Evolutionary conservation across 164 flowering plant species (phyloP).

Genomic region (Magnolia changhungtana): DNA sequence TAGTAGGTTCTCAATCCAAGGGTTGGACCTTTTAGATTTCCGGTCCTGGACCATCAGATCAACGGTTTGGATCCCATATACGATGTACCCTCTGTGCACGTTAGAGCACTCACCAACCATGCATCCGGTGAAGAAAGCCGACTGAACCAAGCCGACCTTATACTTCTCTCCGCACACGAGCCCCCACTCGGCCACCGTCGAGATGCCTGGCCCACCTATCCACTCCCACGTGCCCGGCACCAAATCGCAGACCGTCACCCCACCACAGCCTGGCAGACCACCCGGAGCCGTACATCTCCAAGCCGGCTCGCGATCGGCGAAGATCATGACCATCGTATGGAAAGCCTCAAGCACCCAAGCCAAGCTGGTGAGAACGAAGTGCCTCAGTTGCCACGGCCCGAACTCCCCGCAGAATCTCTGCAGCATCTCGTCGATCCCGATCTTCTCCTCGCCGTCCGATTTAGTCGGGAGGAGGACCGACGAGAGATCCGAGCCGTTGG

Average conservation of each 20-base stretch:
- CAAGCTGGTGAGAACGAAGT: conserved; percentile 69
- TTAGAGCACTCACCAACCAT: conserved; percentile 64
- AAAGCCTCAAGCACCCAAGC: conserved; percentile 93
- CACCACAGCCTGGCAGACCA: conserved; percentile 1
- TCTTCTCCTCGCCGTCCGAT: conserved; percentile 21
- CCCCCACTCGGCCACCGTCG: conserved; percentile 81
- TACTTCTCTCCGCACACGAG: conserved; percentile 71
- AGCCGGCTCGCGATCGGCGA: conserved; percentile 79
- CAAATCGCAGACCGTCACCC: conserved; percentile 42
- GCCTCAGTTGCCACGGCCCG: conserved; percentile 76
- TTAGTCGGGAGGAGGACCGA: conserved; percentile 14
- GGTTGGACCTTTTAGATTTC: no score
- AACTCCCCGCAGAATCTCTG: conserved; percentile 72
- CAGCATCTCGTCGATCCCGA: conserved; percentile 78
- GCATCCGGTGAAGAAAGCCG: conserved; percentile 83
- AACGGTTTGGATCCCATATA: background rate
- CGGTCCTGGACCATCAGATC: no score
- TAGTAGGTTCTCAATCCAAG: no score
- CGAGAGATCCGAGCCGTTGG: conserved; percentile 13
- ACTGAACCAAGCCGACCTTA: conserved; percentile 80
- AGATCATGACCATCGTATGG: conserved; percentile 97
- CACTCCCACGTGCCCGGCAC: conserved; percentile 80
- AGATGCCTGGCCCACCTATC: conserved; percentile 52
- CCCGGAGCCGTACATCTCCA: conserved; percentile 41
- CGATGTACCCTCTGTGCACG: background rate